A percentile compares a stretch with the other conserved stretches of the same genome.
Evolutionary conservation across 2,329 filamentous ascomycete species (phyloP).

Genomic region (Neophaeococcomyces aloes): DNA sequence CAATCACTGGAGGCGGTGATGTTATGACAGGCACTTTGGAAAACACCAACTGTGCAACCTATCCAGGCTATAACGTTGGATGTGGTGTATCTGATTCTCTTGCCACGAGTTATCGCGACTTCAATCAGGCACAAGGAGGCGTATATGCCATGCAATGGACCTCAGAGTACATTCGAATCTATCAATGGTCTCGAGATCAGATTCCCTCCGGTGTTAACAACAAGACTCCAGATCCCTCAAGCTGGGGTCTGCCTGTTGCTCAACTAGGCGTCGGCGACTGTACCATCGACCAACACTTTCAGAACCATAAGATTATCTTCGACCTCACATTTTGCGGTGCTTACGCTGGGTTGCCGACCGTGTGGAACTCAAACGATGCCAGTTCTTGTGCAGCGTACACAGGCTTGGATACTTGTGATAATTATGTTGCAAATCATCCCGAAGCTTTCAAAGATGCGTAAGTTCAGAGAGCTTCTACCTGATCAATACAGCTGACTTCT

Average conservation of each 20-base stretch:
- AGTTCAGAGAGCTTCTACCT: too few relatives aligned
- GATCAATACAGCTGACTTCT: too few relatives aligned
- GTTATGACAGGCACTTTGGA: conserved; percentile 32
- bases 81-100: conserved; percentile 44
- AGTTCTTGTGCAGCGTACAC: conserved; percentile 15
- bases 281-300: conserved; percentile 56
- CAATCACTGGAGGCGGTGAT: conserved; percentile 22
- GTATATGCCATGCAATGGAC: conserved; percentile 53
- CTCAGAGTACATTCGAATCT: conserved; percentile 35
- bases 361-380: conserved; percentile 15
- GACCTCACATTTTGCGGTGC: conserved; percentile 72
- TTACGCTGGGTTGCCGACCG: conserved; percentile 56
- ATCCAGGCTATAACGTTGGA: conserved; percentile 35
- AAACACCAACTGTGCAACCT: conserved; percentile 43
- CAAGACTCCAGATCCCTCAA: conserved; percentile 31
- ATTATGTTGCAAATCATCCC: conserved; percentile 17
- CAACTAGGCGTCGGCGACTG: conserved; percentile 54
- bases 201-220: conserved; percentile 34
- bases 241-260: conserved; percentile 40
- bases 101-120: conserved; percentile 45
- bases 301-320: conserved; percentile 59
- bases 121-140: conserved; percentile 56
- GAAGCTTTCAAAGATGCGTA: conserved; percentile 16
- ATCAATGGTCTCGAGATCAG: conserved; percentile 33
- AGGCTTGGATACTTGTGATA: conserved; percentile 14